phyloP scores from a whole-genome alignment of 2,329 filamentous ascomycete species.

The Alternaria arborescens region DNA sequence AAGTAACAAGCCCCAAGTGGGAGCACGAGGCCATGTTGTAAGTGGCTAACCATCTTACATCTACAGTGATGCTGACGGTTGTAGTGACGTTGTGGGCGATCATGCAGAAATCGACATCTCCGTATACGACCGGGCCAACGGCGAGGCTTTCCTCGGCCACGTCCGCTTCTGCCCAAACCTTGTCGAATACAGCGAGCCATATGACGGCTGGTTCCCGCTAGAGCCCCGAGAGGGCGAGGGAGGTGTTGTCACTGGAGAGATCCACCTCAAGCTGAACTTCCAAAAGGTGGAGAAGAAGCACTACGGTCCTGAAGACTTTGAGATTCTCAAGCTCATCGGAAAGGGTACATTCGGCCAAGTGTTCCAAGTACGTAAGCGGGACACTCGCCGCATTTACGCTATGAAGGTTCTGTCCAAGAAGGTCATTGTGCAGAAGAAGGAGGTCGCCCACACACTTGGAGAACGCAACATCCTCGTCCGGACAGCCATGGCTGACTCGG shows the following conservation, averaged over 20 bases:
- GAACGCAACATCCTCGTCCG: conserved; percentile 97
- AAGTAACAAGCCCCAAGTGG: conserved; percentile 88
- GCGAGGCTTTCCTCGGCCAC: conserved; percentile 91
- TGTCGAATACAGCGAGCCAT: conserved; percentile 72
- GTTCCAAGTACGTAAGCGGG: conserved; percentile 97
- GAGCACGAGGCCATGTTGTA: conserved; percentile 96
- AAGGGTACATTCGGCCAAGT: conserved; percentile 99
- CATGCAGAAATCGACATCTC: conserved; percentile 92
- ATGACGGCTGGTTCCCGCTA: conserved; percentile 87
- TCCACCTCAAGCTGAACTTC: conserved; percentile 86
- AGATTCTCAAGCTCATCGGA: conserved; percentile 94
- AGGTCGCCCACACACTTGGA: conserved; percentile 95
- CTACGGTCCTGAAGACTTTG: conserved; percentile 93
- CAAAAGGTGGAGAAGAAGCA: conserved; percentile 85
- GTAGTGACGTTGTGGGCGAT: conserved; percentile 89
- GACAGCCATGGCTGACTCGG: conserved; percentile 93
- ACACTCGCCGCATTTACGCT: conserved; percentile 93
- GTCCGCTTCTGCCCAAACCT: conserved; percentile 80
- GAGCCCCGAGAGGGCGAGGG: conserved; percentile 82
- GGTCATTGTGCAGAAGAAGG: conserved; percentile 99
- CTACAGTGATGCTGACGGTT: conserved; percentile 30
- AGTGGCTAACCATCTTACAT: conserved; percentile 51
- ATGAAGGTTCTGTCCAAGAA: conserved; percentile 99
- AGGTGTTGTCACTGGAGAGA: conserved; percentile 80
- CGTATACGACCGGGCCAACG: conserved; percentile 85